Conservation (phyloP, 331 rosid genomes). For the Malus hybrid region DNA sequence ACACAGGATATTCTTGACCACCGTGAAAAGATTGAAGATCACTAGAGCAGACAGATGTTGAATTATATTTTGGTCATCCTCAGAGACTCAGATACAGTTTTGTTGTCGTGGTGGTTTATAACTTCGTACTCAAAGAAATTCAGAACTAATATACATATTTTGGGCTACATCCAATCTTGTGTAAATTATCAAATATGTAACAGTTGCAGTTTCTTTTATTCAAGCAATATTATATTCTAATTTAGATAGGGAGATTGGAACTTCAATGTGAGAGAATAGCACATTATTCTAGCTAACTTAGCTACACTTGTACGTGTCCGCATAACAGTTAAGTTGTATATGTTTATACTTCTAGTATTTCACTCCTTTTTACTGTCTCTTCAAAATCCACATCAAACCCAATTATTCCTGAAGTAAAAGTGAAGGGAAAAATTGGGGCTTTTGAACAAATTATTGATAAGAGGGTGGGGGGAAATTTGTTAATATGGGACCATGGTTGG, state of each 20-base stretch:
- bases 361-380: neutral
- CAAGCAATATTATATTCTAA: no score
- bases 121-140: neutral
- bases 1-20: constrained; percentile 54
- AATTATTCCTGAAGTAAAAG: neutral
- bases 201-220: neutral
- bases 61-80: neutral
- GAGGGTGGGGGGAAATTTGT: neutral
- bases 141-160: neutral
- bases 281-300: no score
- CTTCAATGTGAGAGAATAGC: no score
- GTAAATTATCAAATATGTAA: neutral
- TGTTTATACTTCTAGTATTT: neutral
- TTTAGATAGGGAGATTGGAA: no score
- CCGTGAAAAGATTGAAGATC: constrained; percentile 67
- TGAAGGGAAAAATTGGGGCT: neutral
- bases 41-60: constrained; percentile 31
- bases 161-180: neutral
- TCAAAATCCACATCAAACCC: neutral
- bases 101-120: neutral
- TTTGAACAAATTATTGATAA: neutral
- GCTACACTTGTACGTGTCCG: neutral
- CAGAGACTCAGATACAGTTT: neutral
- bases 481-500: neutral
- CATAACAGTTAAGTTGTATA: neutral